Base-by-base conservation (phyloP, 192 early-diverging fungal genomes). In the Thamnidium elegans region DNA sequence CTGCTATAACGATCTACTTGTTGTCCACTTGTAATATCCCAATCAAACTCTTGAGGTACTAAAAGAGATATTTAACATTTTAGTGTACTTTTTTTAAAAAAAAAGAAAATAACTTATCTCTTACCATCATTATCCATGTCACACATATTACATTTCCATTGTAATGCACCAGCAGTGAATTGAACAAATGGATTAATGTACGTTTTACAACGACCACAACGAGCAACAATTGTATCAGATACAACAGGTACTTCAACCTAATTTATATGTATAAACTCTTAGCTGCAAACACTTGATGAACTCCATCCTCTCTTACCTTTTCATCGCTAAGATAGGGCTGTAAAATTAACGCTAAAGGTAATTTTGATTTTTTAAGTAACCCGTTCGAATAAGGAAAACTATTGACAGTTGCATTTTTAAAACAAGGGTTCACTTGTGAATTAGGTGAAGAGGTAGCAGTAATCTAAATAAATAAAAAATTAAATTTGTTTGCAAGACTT, bases 111-210 rank as follows among this genome's bases (percentile, higher is more conserved):
- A 20, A 14, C 26, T 44, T 26, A 2, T 26, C 3, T 26, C 55
- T 23, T 69, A 89, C 85, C 84, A 61, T 89, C 87, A 68, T 96
- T 99, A 54, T 92, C 88, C 51, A 90, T 81, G 23, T 75, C 68
- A 78, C 97, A 99, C 80, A 99, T 80, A 74, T 99, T 99, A 73
- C 97, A 99, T 59, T 89, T 81, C 76, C 90, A 98, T 51, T 85
- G 86, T 53, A 92, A 84, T 17, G 95, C 97, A 23, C 95, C 94
- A 20, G 94, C 86, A 7, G 90, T 85, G 65, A 95, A 99, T 31
- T 75, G 75, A 70, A 94, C 90, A 75, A 87, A 88, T 14, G 95
- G 93, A 73, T 99, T 99, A 72, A 97, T 88, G 69, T 99, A 99
- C 0, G 91, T 91, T 31, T 90, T 90, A 84, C 97, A 99, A 7